Conservation (phyloP, 2,329 filamentous ascomycete genomes). For the Hymenoscyphus infarciens region DNA sequence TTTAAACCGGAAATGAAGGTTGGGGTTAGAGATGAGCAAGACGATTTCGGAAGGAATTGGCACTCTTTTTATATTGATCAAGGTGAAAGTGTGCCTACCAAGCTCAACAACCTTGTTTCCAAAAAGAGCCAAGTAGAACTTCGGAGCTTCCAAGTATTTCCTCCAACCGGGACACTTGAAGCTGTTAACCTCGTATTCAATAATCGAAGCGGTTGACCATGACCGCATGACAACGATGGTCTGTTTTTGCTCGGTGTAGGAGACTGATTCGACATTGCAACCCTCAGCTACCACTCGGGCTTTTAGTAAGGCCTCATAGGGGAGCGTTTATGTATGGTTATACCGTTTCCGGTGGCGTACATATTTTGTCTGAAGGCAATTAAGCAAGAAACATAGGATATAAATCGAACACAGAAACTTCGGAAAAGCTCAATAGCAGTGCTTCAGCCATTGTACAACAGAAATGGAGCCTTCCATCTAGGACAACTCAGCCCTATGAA, state of each 20-base stretch:
- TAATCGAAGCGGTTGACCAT: neutral
- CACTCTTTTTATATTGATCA: neutral
- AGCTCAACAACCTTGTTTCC: neutral
- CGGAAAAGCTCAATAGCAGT: no score
- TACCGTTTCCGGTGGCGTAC: neutral
- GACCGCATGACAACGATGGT: neutral
- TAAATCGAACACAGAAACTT: no score
- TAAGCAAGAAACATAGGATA: no score
- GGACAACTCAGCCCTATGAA: no score
- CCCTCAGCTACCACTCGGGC: neutral
- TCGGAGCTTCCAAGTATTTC: no score
- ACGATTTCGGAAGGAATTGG: neutral
- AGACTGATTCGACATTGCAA: neutral
- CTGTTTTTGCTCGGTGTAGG: neutral
- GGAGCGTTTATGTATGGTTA: neutral
- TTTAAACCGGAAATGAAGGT: neutral
- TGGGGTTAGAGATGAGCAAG: neutral
- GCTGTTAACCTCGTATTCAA: neutral
- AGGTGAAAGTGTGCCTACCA: neutral
- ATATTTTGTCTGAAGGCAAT: neutral
- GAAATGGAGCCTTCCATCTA: no score
- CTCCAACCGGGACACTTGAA: neutral
- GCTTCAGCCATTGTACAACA: no score
- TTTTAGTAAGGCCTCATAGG: neutral
- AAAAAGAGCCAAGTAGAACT: neutral